Base-by-base conservation (phyloP, 169 alveolate species). In the Plasmodium chabaudi region DNA sequence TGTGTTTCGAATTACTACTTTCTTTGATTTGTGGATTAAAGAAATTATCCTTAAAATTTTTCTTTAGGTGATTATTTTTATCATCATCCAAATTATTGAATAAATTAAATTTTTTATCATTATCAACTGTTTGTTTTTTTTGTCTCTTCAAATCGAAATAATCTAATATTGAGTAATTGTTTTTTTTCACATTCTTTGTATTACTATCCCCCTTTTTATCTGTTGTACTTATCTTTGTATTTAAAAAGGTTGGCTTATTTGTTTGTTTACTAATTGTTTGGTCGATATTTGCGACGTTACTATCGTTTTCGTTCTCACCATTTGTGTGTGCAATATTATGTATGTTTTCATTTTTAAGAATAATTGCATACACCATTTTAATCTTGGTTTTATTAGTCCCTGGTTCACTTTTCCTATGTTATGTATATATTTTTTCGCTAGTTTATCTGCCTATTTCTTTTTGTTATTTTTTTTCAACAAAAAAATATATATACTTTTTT, bases 361-460 rank as follows among this genome's bases (percentile, higher is more conserved):
- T 64, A 25, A 77, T 53, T 27, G 88, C 88, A 68, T 77, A 77
- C 42, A 77, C 88, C 88, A 77, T 77, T 77, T 77, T 77, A 72
- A 64, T 25, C 39, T 15, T 25, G 42, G 19, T 46, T 34, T 42
- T 39, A 15, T 10, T 61, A 34, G 42, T 3, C 42, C 42, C 7
- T 34, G 42, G 42, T 34, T 34, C 42, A 34, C 6, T 34, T 34
- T 34, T 3, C 42, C 42, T 34, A 34, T 34, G 42, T 34, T 34
- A 34, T 34, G 7, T 34, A 34, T 34, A 34, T 34, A 34, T 34
- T 34, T 34, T 34, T 34, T 34, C 42, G 21, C 21, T 57, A 57
- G n/a, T 57, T 15, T 57, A 15, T 57, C n/a, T 56, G 19, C 12
- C 13, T 5, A 42, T 71, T 13, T 46, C 25, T 49, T 64, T 25